Evolutionary conservation across 495 filamentous ascomycete species (phyloP).

Genomic region (Astrothelium macrocarpum): DNA sequence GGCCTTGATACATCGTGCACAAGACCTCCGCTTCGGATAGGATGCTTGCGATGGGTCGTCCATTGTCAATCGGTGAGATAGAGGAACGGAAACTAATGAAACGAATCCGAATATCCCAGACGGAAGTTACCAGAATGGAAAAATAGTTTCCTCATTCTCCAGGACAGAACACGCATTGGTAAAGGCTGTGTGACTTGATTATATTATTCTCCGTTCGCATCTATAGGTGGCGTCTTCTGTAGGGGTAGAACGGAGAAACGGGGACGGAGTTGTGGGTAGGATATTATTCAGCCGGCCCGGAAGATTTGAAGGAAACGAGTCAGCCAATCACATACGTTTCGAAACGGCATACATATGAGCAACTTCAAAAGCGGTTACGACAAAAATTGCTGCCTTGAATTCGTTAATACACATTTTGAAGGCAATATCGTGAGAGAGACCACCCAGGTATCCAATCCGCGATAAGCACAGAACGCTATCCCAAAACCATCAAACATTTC

Average conservation of each 20-base stretch:
- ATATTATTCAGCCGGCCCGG: neutral
- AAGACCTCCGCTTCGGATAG: neutral
- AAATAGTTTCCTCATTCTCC: neutral
- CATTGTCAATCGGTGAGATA: neutral
- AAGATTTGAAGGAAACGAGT: neutral
- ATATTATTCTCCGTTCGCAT: neutral
- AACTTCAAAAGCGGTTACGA: neutral
- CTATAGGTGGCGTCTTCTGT: neutral
- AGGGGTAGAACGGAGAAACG: neutral
- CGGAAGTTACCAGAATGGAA: neutral
- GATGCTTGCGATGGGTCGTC: neutral
- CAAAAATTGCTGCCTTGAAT: neutral
- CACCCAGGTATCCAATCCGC: neutral
- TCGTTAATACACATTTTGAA: neutral
- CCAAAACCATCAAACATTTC: neutral
- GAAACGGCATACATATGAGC: neutral
- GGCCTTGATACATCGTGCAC: conserved; percentile 2
- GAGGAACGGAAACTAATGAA: neutral
- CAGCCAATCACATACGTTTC: neutral
- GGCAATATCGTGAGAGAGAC: neutral
- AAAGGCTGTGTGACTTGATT: neutral
- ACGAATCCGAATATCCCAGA: neutral
- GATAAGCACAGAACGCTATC: neutral
- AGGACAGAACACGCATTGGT: neutral
- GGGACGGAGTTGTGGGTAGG: neutral